Evolutionary conservation across 2,329 filamentous ascomycete species (phyloP), one percentile per base, ranked within the genome.

Genomic region (Fusarium heterosporum): DNA sequence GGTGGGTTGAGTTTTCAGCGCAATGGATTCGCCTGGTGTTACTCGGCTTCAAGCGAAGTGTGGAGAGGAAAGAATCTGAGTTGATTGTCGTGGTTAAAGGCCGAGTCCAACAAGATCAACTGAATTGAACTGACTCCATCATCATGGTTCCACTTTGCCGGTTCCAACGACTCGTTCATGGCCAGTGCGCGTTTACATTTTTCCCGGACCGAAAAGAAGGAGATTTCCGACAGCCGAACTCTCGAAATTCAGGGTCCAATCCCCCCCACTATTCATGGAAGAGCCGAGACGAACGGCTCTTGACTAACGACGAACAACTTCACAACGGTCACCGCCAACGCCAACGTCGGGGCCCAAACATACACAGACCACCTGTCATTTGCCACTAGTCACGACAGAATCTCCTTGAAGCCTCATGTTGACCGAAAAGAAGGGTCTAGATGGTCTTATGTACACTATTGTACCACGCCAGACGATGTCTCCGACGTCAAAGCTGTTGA

Each of bases 141-240:
- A 39, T 39, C 51, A 28, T 30, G 10, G 32, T 22, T 17, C 61
- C 61, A 57, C 57, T 54, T 58, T 57, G 28, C 42, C 29, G 45
- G 39, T 51, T 40, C 32, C 28, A 54, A 34, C 41, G 32, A 42
- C n/a, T 19, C 25, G 50, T 19, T 19, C 25, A 53, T 63, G 61
- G 57, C 50, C 52, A 43, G 57, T 67, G 66, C 66, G 66, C 66
- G 62, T 69, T 69, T 67, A 69, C 57, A 47, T 61, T 62, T 68
- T 69, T 69, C 52, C 66, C 66, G 62, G 42, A 13, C 53, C 38
- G 29, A 55, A 16, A 9, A 19, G 22, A 34, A 43, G 50, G 43
- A 58, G 42, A 45, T 26, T 32, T 40, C 46, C 36, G 62, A 50
- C 43, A 41, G 48, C 40, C 45, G 29, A 39, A 28, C 34, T 25